phyloP scores from a whole-genome alignment of 129 eudicot species.

The Helianthus tuberosus region DNA sequence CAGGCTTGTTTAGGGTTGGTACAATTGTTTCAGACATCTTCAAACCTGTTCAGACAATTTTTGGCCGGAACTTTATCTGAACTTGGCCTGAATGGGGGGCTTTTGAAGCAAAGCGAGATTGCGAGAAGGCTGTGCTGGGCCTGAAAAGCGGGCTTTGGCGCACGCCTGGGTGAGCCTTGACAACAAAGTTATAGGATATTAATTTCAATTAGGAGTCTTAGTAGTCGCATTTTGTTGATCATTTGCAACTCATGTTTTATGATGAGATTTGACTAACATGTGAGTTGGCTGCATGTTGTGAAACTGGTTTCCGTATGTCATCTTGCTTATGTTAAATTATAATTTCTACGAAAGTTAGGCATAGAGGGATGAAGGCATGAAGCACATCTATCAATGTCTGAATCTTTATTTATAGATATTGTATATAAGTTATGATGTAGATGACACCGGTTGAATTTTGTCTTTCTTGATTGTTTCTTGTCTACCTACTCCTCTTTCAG shows the following conservation, averaged over 20 bases:
- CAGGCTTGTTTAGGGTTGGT: no score
- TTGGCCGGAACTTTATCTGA: no score
- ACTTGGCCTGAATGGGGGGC: no score
- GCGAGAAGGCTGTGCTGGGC: no score
- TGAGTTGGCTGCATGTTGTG: background rate
- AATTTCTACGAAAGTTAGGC: background rate
- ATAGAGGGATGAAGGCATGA: constrained; percentile 32
- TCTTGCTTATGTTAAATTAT: constrained; percentile 11
- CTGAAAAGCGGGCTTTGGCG: no score
- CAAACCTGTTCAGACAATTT: no score
- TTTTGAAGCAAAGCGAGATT: no score
- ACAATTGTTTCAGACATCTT: no score
- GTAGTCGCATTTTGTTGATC: background rate
- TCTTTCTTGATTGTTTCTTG: constrained; percentile 21
- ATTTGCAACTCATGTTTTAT: constrained; percentile 3
- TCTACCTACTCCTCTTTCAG: constrained; percentile 30
- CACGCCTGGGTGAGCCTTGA: no score
- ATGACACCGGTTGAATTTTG: constrained; percentile 18
- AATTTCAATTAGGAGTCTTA: background rate
- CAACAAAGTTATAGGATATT: background rate
- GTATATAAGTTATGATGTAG: constrained; percentile 12
- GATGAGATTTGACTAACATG: background rate
- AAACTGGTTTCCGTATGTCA: background rate
- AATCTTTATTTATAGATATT: constrained; percentile 28
- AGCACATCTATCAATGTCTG: constrained; percentile 32